These are phyloP conservation scores for Berberis thunbergii DNA, from an alignment of 164 flowering plant genomes.

Conservation along the genomic window DNA sequence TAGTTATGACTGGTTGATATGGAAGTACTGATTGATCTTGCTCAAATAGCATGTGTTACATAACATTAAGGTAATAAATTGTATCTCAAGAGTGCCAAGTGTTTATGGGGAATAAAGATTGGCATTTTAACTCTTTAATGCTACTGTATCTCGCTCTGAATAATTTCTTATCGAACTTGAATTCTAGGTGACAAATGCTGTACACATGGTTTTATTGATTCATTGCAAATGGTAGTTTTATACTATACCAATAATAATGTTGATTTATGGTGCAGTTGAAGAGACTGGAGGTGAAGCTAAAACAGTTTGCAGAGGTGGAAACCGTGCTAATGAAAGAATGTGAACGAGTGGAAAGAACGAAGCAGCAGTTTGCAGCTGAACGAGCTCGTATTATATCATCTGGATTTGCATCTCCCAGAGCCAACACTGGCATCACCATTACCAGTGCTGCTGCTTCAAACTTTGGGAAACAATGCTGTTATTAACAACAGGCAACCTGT, in stretches of 20 bases:
- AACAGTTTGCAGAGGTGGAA: constrained; percentile 95
- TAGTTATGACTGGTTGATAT: too few relatives aligned
- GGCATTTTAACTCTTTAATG: too few relatives aligned
- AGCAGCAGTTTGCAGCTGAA: constrained; percentile 74
- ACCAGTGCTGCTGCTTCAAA: constrained; percentile 26
- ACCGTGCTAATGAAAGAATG: constrained; percentile 80
- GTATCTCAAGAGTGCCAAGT: too few relatives aligned
- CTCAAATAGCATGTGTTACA: too few relatives aligned
- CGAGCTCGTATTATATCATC: constrained; percentile 49
- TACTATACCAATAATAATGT: background rate
- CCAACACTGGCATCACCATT: constrained; percentile 15
- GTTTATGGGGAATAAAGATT: too few relatives aligned
- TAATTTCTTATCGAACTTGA: background rate
- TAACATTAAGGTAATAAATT: too few relatives aligned
- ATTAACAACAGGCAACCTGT: constrained; percentile 46
- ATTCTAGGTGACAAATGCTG: background rate
- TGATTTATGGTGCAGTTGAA: constrained; percentile 46
- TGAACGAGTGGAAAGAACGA: constrained; percentile 77
- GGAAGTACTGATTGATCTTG: too few relatives aligned
- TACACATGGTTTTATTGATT: background rate
- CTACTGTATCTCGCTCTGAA: too few relatives aligned
- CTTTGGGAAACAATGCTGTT: constrained; percentile 23
- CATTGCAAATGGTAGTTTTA: background rate
- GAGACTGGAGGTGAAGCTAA: constrained; percentile 85
- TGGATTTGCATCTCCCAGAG: constrained; percentile 42